Evolutionary conservation across 2,329 filamentous ascomycete genomes (phyloP).

Genomic region (Neofusicoccum laricinum): DNA sequence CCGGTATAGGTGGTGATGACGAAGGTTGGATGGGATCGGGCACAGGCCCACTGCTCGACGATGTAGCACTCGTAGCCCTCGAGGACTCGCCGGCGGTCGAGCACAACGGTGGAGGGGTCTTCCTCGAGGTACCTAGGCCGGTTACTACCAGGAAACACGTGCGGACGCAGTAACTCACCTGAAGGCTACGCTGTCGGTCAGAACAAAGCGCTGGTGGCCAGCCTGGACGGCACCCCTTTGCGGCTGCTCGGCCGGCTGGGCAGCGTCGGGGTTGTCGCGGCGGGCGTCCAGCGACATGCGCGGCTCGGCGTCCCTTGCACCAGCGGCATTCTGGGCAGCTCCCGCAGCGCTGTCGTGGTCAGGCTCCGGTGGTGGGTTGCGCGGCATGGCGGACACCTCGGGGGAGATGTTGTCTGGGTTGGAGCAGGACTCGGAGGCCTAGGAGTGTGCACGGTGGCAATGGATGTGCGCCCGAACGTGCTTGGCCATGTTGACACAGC

Average conservation of each 20-base stretch:
- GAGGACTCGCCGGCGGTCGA: constrained; percentile 68
- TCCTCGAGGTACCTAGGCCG: constrained; percentile 69
- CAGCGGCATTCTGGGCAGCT: background rate
- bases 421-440: background rate
- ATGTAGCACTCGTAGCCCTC: constrained; percentile 89
- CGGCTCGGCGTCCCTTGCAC: background rate
- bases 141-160: background rate
- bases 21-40: constrained; percentile 82
- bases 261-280: background rate
- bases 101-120: constrained; percentile 70
- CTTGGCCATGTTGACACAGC: background rate
- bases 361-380: background rate
- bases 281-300: constrained; percentile 1
- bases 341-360: background rate
- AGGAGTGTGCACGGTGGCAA: constrained; percentile 3
- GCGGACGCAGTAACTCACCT: constrained; percentile 30
- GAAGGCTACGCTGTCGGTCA: constrained; percentile 65
- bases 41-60: constrained; percentile 97
- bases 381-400: constrained; percentile 4
- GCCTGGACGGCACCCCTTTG: constrained; percentile 24
- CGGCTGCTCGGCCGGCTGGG: background rate
- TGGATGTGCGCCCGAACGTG: background rate
- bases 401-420: background rate
- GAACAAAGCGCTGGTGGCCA: constrained; percentile 57
- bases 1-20: constrained; percentile 92